Evolutionary conservation across 768 basidiomycete species (phyloP).

Genomic region (Mycena amicta): DNA sequence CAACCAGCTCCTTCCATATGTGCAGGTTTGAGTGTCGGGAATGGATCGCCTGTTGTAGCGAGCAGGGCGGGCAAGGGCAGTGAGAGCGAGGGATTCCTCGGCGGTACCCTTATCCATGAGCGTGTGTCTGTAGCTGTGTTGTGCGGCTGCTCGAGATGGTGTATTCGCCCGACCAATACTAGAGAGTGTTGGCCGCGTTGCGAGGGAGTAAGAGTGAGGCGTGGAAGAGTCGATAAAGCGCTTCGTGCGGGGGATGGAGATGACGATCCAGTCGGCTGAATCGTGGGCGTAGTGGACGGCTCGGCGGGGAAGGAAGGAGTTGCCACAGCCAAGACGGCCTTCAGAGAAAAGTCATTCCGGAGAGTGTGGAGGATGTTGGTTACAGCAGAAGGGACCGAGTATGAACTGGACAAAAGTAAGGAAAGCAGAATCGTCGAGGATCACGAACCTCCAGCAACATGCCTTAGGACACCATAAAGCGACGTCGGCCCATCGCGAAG

Average conservation of each 20-base stretch:
- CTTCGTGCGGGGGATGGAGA: conserved; percentile 71
- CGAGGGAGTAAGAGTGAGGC: conserved; percentile 70
- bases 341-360: conserved; percentile 42
- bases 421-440: not conserved
- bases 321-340: conserved; percentile 77
- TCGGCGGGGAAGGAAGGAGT: conserved; percentile 78
- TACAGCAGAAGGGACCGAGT: conserved; percentile 76
- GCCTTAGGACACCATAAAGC: conserved; percentile 73
- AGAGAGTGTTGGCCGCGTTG: conserved; percentile 66
- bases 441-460: conserved; percentile 69
- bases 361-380: not conserved
- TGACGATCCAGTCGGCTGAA: conserved; percentile 70
- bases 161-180: conserved; percentile 64
- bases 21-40: too few relatives aligned
- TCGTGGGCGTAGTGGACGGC: conserved; percentile 66
- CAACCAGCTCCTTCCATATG: too few relatives aligned
- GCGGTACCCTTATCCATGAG: conserved; percentile 62
- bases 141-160: conserved; percentile 43
- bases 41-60: too few relatives aligned
- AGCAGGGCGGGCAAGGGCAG: too few relatives aligned
- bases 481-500: conserved; percentile 7
- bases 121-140: conserved; percentile 46
- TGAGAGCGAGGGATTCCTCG: conserved; percentile 53
- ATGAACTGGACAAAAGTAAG: not conserved
- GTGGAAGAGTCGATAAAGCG: conserved; percentile 74